These are phyloP conservation scores for Articulospora tetracladia DNA, from an alignment of 495 filamentous ascomycete species.

Conservation along the genomic window DNA sequence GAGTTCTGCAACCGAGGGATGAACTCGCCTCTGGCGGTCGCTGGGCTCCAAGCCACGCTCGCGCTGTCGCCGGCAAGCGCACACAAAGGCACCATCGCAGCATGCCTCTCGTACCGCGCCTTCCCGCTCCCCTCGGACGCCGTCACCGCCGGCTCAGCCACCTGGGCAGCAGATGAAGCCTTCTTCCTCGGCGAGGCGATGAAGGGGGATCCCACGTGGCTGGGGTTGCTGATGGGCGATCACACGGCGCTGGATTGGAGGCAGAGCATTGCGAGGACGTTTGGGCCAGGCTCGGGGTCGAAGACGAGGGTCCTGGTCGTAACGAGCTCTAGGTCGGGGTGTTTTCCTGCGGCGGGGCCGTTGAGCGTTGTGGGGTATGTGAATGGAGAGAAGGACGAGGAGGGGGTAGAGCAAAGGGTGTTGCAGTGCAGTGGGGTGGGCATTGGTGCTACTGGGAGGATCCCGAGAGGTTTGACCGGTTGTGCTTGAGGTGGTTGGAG, in stretches of 20 bases:
- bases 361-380: conserved; percentile 32
- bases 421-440: conserved; percentile 36
- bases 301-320: conserved; percentile 31
- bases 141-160: background rate
- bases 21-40: conserved; percentile 34
- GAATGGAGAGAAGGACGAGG: conserved; percentile 10
- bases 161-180: conserved; percentile 29
- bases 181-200: conserved; percentile 36
- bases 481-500: conserved; percentile 14
- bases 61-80: conserved; percentile 20
- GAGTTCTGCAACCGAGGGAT: conserved; percentile 32
- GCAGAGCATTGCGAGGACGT: conserved; percentile 34
- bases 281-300: conserved; percentile 20
- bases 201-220: conserved; percentile 36
- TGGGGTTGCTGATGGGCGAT: conserved; percentile 39
- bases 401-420: conserved; percentile 24
- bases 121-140: conserved; percentile 16
- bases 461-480: conserved; percentile 34
- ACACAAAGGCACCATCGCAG: conserved; percentile 30
- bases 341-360: conserved; percentile 40
- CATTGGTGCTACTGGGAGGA: conserved; percentile 48
- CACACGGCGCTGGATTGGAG: conserved; percentile 44
- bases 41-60: conserved; percentile 33
- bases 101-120: conserved; percentile 38
- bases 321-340: conserved; percentile 37